Conservation (phyloP, 345 rosid species). For the Odontarrhena argentea region DNA sequence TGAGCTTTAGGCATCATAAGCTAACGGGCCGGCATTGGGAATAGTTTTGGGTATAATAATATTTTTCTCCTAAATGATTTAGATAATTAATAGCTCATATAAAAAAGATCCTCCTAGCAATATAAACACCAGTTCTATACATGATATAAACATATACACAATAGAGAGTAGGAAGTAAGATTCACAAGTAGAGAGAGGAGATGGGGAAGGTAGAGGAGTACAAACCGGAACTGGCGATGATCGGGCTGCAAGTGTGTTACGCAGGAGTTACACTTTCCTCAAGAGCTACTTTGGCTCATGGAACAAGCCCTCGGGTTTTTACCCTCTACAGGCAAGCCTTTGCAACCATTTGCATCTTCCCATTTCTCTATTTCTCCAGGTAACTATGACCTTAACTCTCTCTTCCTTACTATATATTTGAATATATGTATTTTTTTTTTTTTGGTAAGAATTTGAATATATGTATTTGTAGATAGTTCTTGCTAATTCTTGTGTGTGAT, state of each 20-base stretch:
- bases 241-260: conserved; percentile 38
- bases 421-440: neutral
- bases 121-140: neutral
- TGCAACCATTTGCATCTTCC: conserved; percentile 46
- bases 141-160: conserved; percentile 16
- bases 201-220: conserved; percentile 42
- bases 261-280: conserved; percentile 43
- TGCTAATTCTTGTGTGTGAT: neutral
- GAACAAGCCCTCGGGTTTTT: conserved; percentile 48
- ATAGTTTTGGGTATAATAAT: neutral
- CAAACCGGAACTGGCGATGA: conserved; percentile 46
- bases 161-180: conserved; percentile 17
- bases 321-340: conserved; percentile 50
- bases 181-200: neutral
- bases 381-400: neutral
- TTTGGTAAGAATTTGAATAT: no score
- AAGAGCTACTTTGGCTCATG: conserved; percentile 43
- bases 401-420: neutral
- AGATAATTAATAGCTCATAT: conserved; percentile 13
- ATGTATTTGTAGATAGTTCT: neutral
- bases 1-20: no score
- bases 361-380: conserved; percentile 44
- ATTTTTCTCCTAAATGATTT: conserved; percentile 8
- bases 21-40: neutral
- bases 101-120: neutral